Evolutionary conservation across 805 yeast species (phyloP).

Genomic region (Kluyveromyces dobzhanskii): DNA sequence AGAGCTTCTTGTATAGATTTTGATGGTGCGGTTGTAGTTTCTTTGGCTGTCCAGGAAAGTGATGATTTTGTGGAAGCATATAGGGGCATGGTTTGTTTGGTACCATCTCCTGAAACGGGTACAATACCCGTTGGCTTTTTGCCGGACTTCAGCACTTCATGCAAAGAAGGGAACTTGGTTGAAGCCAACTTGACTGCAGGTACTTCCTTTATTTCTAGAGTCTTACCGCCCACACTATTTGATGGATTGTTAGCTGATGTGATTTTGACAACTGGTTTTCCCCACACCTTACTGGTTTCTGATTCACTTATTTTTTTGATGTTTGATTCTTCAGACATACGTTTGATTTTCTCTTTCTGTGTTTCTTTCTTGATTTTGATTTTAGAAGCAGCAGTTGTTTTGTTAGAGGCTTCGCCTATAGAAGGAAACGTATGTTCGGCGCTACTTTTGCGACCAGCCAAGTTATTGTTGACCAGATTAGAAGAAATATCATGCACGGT

Average conservation of each 20-base stretch:
- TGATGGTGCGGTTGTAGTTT: slow-evolving; percentile 1
- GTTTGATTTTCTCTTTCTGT: slow-evolving; percentile 22
- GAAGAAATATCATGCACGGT: background rate
- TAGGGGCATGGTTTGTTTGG: slow-evolving; percentile 7
- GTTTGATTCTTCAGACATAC: background rate
- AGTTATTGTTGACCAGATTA: background rate
- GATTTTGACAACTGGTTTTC: too few species aligned
- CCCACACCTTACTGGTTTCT: background rate
- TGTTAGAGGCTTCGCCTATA: slow-evolving; percentile 5
- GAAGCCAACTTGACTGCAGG: background rate
- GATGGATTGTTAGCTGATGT: too few species aligned
- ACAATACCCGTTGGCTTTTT: slow-evolving; percentile 2
- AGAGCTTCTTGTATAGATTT: slow-evolving; percentile 60
- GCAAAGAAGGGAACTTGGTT: slow-evolving; percentile 1
- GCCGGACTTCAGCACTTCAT: background rate
- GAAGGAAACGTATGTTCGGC: background rate
- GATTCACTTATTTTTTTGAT: background rate
- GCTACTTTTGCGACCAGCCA: background rate
- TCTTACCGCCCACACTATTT: background rate
- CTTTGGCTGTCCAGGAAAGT: background rate
- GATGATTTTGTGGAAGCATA: slow-evolving; percentile 3
- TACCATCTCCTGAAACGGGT: slow-evolving; percentile 4
- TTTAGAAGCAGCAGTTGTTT: slow-evolving; percentile 10
- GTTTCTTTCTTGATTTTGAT: slow-evolving; percentile 18
- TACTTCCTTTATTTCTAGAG: background rate